Conservation (phyloP, 2,329 filamentous ascomycete genomes). For the Phialophora expanda region DNA sequence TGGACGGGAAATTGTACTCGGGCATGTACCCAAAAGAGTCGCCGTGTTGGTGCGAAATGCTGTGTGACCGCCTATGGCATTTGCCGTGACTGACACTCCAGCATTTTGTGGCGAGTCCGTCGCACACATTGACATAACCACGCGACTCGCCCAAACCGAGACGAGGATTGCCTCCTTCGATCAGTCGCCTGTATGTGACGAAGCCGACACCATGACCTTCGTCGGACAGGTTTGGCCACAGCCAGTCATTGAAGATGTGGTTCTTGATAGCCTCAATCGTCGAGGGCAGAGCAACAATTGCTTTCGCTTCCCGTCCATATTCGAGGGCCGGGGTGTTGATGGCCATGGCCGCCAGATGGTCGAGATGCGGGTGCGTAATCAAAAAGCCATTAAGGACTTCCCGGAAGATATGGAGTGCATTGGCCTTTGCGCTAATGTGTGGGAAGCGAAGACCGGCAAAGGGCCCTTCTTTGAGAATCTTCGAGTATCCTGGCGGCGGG, state of each 20-base stretch:
- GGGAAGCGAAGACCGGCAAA: constrained; percentile 80
- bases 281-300: constrained; percentile 80
- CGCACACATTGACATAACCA: constrained; percentile 86
- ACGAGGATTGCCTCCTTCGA: constrained; percentile 84
- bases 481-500: constrained; percentile 39
- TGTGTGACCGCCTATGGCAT: constrained; percentile 73
- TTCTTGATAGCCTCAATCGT: constrained; percentile 92
- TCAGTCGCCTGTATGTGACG: constrained; percentile 84
- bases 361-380: constrained; percentile 95
- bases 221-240: constrained; percentile 96
- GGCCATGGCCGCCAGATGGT: constrained; percentile 89
- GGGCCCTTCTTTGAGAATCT: constrained; percentile 62
- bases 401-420: constrained; percentile 79
- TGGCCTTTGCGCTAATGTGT: constrained; percentile 69
- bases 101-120: constrained; percentile 85
- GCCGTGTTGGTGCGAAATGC: constrained; percentile 64
- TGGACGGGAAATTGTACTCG: constrained; percentile 54
- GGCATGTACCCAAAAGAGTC: constrained; percentile 52
- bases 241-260: constrained; percentile 96
- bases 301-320: constrained; percentile 76
- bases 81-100: constrained; percentile 89
- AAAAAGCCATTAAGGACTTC: constrained; percentile 84
- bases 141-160: constrained; percentile 78
- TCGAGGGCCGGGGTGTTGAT: constrained; percentile 90
- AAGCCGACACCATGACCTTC: constrained; percentile 94